Evolutionary conservation across 805 yeast genomes (phyloP).

Genomic region (Wickerhamia fluorescens): DNA sequence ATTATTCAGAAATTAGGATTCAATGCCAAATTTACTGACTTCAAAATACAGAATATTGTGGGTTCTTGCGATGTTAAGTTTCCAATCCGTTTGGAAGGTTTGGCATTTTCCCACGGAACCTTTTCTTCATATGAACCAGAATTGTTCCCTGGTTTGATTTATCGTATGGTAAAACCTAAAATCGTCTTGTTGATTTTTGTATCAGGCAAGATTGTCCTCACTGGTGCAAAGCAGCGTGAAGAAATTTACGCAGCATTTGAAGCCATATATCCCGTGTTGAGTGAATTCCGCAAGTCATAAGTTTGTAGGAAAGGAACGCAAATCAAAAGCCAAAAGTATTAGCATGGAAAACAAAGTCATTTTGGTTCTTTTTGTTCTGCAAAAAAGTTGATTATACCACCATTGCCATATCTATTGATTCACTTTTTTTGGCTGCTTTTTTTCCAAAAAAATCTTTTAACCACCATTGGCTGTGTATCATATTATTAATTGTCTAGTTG

Average conservation of each 20-base stretch:
- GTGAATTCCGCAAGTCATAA: slow-evolving; percentile 86
- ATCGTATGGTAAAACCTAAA: slow-evolving; percentile 99
- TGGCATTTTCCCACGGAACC: slow-evolving; percentile 97
- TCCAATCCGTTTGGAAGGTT: slow-evolving; percentile 94
- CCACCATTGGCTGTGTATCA: no score
- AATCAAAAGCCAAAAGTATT: no score
- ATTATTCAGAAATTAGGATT: slow-evolving; percentile 96
- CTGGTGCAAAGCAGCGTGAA: slow-evolving; percentile 98
- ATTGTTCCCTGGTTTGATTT: slow-evolving; percentile 94
- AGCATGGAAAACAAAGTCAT: no score
- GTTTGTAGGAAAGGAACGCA: no score
- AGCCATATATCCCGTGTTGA: slow-evolving; percentile 95
- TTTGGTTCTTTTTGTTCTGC: no score
- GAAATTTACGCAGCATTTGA: slow-evolving; percentile 98
- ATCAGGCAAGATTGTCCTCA: slow-evolving; percentile 92
- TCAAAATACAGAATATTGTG: slow-evolving; percentile 95
- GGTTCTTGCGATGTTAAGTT: slow-evolving; percentile 98
- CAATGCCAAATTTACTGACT: slow-evolving; percentile 95
- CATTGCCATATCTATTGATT: no score
- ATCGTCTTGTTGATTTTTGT: slow-evolving; percentile 93
- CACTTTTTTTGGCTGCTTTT: no score
- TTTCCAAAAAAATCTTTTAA: no score
- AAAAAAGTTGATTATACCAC: no score
- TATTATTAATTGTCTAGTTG: no score
- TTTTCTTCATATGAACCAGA: slow-evolving; percentile 98